Base-by-base conservation (phyloP, 768 basidiomycete species). In the Lactifluus pinguis region DNA sequence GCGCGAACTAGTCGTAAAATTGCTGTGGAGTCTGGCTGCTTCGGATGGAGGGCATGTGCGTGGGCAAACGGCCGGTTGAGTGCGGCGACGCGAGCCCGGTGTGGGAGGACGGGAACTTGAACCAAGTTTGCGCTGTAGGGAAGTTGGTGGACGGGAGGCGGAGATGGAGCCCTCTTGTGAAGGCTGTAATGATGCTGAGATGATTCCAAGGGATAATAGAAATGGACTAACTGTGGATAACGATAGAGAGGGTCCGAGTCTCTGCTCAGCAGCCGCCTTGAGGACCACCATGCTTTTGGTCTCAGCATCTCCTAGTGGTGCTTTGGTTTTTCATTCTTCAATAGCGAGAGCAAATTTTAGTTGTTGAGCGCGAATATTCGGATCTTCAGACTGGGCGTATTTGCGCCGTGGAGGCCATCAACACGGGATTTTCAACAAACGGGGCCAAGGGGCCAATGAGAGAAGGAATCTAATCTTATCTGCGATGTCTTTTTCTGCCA, bases 201-300 rank as follows among this genome's bases (percentile, higher is more conserved):
- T 25, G 25, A 25, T 25, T 25, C 25, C 25, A 25, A 25, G 25
- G 25, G 25, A 2, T 25, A 25, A 82, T 85, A 61, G n/a, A n/a
- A n/a, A 14, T 19, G 15, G 36, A 66, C 76, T 68, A 66, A 95
- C 95, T 79, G 93, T 21, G 4, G n/a, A 57, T 10, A 39, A 50
- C 25, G 25, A 2, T 25, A 25, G 25, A 25, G 2, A 25, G 25
- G 25, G 25, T 25, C 1, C 2, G 25, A 25, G 25, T 25, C 25
- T 25, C 25, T 2, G 25, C 25, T 25, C 25, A 25, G 25, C 25
- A 25, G 25, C 25, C 1, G 25, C 25, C 25, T 25, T 25, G 25
- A 25, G 25, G 25, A 2, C 25, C 25, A 2, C 25, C 25, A 25
- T 2, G 25, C 25, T 25, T 25, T 25, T 25, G 25, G 25, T 25